Base-by-base conservation (phyloP, 176 grass and related monocot species). In the Carex myosuroides region DNA sequence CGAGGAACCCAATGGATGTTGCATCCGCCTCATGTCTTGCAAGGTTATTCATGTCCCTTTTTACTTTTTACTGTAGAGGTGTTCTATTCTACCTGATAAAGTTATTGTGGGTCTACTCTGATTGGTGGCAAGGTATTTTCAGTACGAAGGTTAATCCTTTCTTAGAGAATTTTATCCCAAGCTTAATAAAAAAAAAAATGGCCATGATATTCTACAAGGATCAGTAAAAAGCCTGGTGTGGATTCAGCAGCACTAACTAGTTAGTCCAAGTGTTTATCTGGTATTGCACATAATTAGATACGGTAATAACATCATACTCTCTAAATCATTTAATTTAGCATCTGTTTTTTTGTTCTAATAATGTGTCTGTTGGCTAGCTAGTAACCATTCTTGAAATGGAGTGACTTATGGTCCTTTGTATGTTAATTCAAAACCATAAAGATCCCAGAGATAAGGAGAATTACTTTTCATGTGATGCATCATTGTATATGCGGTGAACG, bases 21-120 rank as follows among this genome's bases (percentile, higher is more conserved):
- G 92, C 80, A 98, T 98, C 53, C 86, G 86, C 30, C 92, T 98
- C 58, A 65, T 98, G 41, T 98, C 95, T 59, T 98, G 95, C 79
- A 93, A 93, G 92, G 94, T 90, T 71, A 16, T 30, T 55, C 4
- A 55, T 30, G 20, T 29, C 30, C 6, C 24, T 77, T 2, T 56
- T 77, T 56, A 77, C 13, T 77, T 77, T 41, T 22, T 32, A 77
- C 13, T 26, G 18, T 54, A 77, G 73, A 77, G 13, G 13, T 56
- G 2, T 33, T 56, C 52, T 56, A 73, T 73, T 46, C 39, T 50
- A 50, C 70, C 70, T 3, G 7, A 21, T 9, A 72, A 6, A 70
- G 18, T 70, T 8, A 70, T 70, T 52, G 20, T 26, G 18, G 44
- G 18, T 22, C 11, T 4, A 48, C 20, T 75, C 21, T 75, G 10